Percentiles rank a stretch among this genome's conserved stretches.
Conservation (phyloP, 257 asterid genomes). For the Thymus mandschuricus region DNA sequence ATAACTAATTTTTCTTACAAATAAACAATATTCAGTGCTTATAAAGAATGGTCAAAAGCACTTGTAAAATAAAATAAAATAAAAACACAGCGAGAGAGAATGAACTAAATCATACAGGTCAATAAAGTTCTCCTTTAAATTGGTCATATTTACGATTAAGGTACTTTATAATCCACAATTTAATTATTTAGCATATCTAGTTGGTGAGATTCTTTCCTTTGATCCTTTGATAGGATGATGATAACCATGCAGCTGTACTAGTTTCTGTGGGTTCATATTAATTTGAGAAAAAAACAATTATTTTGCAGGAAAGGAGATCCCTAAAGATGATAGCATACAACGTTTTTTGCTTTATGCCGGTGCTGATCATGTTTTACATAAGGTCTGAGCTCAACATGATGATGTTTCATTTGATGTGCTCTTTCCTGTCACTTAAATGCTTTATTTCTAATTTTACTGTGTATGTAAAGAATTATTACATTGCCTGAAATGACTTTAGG, state of each 20-base stretch:
- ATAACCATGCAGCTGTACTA: conserved; percentile 8
- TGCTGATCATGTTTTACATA: conserved; percentile 71
- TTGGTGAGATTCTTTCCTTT: neutral
- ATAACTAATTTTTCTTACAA: conserved; percentile 5
- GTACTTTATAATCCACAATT: neutral
- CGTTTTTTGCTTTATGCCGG: conserved; percentile 57
- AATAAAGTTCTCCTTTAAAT: no score
- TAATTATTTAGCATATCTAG: no score
- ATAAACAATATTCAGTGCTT: conserved; percentile 4
- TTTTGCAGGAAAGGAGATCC: conserved; percentile 74
- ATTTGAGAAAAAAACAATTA: conserved; percentile 13
- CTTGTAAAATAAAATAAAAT: no score
- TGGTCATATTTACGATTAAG: neutral
- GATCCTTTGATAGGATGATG: neutral
- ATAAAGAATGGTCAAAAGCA: no score
- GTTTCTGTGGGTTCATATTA: conserved; percentile 8
- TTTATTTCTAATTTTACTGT: conserved; percentile 4
- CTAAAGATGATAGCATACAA: conserved; percentile 55
- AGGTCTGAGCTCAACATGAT: conserved; percentile 50
- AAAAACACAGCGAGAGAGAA: no score
- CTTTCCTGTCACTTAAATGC: neutral
- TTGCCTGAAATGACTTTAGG: conserved; percentile 4
- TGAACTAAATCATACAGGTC: no score
- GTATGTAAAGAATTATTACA: neutral
- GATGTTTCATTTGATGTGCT: conserved; percentile 3